phyloP scores from a whole-genome alignment of 805 yeast genomes.

The Tetrapisispora arboricola region DNA sequence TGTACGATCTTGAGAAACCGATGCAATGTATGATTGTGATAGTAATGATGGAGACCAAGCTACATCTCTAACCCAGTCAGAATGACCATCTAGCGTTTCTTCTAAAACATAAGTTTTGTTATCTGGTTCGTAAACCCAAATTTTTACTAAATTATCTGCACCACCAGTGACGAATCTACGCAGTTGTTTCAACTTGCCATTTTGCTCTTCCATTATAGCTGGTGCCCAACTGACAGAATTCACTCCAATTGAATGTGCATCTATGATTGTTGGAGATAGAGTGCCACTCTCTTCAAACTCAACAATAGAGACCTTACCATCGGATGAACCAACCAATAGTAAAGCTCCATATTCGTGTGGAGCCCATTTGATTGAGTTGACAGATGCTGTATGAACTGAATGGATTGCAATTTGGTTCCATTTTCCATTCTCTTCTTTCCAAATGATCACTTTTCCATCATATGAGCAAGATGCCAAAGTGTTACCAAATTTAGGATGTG shows the following conservation, averaged over 20 bases:
- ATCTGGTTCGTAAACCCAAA: slow-evolving; percentile 64
- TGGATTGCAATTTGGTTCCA: slow-evolving; percentile 88
- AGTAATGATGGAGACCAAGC: slow-evolving; percentile 94
- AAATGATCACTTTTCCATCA: slow-evolving; percentile 87
- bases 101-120: slow-evolving; percentile 58
- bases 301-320: slow-evolving; percentile 82
- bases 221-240: slow-evolving; percentile 97
- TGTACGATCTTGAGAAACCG: slow-evolving; percentile 93
- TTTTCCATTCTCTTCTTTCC: slow-evolving; percentile 86
- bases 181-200: slow-evolving; percentile 32
- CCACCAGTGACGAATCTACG: slow-evolving; percentile 91
- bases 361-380: slow-evolving; percentile 92
- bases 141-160: slow-evolving; percentile 83
- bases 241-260: slow-evolving; percentile 89
- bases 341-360: slow-evolving; percentile 95
- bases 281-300: slow-evolving; percentile 89
- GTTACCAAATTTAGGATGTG: slow-evolving; percentile 95
- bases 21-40: slow-evolving; percentile 80
- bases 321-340: slow-evolving; percentile 82
- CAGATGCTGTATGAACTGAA: slow-evolving; percentile 84
- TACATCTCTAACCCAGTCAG: slow-evolving; percentile 98
- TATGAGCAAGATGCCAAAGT: slow-evolving; percentile 91
- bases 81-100: slow-evolving; percentile 74
- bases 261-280: slow-evolving; percentile 42
- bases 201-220: slow-evolving; percentile 28